phyloP scores from a whole-genome alignment of 306 rosid genomes.

The Albizia julibrissin region DNA sequence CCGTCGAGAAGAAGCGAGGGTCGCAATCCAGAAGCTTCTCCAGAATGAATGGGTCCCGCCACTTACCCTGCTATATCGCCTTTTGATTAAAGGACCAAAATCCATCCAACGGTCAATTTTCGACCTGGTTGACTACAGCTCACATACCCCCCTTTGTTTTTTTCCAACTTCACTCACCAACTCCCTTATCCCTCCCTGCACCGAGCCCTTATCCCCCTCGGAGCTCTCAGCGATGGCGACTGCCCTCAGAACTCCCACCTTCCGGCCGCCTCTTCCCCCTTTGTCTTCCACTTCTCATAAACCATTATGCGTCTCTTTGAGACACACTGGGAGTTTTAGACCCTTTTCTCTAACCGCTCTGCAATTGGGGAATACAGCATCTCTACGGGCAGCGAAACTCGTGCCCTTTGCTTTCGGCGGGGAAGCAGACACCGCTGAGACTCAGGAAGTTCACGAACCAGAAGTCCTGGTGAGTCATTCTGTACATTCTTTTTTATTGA shows the following conservation, averaged over 20 bases:
- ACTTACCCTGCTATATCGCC: neutral
- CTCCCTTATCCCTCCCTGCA: constrained; percentile 34
- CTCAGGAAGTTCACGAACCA: constrained; percentile 35
- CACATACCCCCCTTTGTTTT: neutral
- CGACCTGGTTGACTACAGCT: neutral
- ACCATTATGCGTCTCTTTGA: constrained; percentile 32
- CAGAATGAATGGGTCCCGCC: neutral
- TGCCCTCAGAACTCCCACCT: constrained; percentile 31
- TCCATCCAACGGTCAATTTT: constrained; percentile 10
- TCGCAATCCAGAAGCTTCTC: neutral
- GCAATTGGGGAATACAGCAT: constrained; percentile 25
- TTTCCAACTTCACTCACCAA: neutral
- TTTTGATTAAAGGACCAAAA: neutral
- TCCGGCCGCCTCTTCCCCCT: constrained; percentile 24
- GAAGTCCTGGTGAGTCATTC: constrained; percentile 21
- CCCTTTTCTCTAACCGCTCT: constrained; percentile 25
- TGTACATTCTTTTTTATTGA: neutral
- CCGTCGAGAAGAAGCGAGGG: neutral
- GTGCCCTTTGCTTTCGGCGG: constrained; percentile 36
- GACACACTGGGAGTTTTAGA: neutral
- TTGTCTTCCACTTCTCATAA: constrained; percentile 6
- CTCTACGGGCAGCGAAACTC: constrained; percentile 32
- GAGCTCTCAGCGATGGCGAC: constrained; percentile 32
- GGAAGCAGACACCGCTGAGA: constrained; percentile 31
- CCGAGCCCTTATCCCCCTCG: neutral